Evolutionary conservation across 345 rosid species (phyloP).

Genomic region (Melaleuca alternifolia): DNA sequence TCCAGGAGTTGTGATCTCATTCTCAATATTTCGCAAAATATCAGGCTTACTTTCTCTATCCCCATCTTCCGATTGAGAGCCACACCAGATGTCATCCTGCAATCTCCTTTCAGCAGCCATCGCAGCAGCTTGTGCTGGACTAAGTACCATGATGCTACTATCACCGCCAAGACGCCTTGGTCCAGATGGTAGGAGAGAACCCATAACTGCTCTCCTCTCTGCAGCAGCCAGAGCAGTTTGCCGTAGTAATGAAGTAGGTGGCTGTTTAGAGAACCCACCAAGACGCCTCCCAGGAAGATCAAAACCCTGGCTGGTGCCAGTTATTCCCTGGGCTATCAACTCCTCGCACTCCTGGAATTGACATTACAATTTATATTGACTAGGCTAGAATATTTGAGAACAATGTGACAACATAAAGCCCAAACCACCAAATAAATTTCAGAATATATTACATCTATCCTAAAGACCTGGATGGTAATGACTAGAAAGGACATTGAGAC

Average conservation of each 20-base stretch:
- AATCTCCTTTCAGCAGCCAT: constrained; percentile 95
- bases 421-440: neutral
- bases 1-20: constrained; percentile 7
- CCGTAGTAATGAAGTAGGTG: constrained; percentile 51
- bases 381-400: neutral
- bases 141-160: constrained; percentile 67
- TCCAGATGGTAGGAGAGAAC: constrained; percentile 59
- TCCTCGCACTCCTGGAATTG: constrained; percentile 80
- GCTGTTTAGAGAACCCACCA: constrained; percentile 71
- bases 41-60: constrained; percentile 31
- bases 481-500: neutral
- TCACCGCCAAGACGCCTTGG: constrained; percentile 83
- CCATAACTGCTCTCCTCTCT: constrained; percentile 53
- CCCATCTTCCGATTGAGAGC: constrained; percentile 44
- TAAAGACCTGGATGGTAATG: neutral
- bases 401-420: neutral
- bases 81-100: constrained; percentile 86
- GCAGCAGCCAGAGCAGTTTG: constrained; percentile 58
- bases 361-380: neutral
- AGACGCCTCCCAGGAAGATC: constrained; percentile 69
- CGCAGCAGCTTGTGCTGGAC: constrained; percentile 89
- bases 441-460: neutral
- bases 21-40: constrained; percentile 12
- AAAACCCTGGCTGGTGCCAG: constrained; percentile 66
- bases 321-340: constrained; percentile 57